Evolutionary conservation across 345 rosid species (phyloP).

Genomic region (Eucalyptus polybractea): DNA sequence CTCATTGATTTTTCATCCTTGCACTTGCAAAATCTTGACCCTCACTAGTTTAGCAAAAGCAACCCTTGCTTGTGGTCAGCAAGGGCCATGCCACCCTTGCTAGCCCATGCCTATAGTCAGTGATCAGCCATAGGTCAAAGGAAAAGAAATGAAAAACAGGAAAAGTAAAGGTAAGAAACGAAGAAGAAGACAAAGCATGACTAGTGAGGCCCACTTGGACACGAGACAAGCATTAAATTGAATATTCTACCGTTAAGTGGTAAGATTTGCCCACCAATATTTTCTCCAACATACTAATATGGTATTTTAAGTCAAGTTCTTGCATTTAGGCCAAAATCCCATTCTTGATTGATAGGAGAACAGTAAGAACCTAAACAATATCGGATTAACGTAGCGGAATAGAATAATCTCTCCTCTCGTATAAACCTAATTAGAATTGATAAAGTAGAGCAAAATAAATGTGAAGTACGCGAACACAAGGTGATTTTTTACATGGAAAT

Average conservation of each 20-base stretch:
- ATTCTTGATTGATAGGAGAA: neutral
- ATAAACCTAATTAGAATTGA: no score
- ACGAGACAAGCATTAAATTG: rapidly evolving
- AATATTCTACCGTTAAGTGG: neutral
- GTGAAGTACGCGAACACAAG: no score
- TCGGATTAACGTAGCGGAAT: no score
- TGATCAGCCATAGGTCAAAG: rapidly evolving
- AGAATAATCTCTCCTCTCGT: rapidly evolving
- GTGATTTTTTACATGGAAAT: no score
- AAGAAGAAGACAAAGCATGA: neutral
- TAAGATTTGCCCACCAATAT: neutral
- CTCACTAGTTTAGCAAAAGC: neutral
- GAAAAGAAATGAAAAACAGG: neutral
- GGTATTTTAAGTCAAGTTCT: neutral
- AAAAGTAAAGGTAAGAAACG: no score
- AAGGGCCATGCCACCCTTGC: neutral
- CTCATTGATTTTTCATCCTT: neutral
- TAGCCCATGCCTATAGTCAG: neutral
- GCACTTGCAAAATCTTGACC: neutral
- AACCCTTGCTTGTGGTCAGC: neutral
- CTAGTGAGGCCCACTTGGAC: neutral
- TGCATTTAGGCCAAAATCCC: neutral
- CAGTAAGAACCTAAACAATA: no score
- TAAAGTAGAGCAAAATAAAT: no score
- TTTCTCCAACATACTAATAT: neutral